These are phyloP conservation scores for Sugiyamaella lignohabitans DNA, from an alignment of 805 yeast species.

Conservation along the genomic window DNA sequence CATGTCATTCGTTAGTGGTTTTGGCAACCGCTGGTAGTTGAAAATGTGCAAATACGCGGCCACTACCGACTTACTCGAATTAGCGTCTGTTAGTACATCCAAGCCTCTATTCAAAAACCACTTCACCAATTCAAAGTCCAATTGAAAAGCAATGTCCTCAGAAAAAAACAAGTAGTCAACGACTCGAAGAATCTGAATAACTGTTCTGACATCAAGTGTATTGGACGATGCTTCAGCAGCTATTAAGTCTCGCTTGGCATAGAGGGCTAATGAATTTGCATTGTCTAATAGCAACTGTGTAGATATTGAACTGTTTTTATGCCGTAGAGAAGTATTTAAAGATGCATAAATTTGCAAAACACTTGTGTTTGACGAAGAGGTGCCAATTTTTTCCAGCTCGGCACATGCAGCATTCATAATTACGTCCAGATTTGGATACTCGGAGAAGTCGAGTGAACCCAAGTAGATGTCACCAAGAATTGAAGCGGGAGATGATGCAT, in stretches of 20 bases:
- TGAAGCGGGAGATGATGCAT: not conserved
- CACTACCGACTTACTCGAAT: slow-evolving; percentile 14
- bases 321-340: slow-evolving; percentile 12
- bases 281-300: slow-evolving; percentile 12
- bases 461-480: slow-evolving; percentile 14
- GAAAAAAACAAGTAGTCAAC: slow-evolving; percentile 19
- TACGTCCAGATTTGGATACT: slow-evolving; percentile 10
- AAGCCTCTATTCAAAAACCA: slow-evolving; percentile 19
- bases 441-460: slow-evolving; percentile 9
- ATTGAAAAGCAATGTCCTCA: slow-evolving; percentile 12
- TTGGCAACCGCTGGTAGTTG: slow-evolving; percentile 18
- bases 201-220: slow-evolving; percentile 12
- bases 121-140: slow-evolving; percentile 14
- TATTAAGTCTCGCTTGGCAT: slow-evolving; percentile 18
- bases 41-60: slow-evolving; percentile 21
- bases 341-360: slow-evolving; percentile 14
- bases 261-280: slow-evolving; percentile 10
- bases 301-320: slow-evolving; percentile 8
- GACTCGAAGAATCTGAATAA: slow-evolving; percentile 15
- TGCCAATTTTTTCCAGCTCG: slow-evolving; percentile 5
- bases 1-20: slow-evolving; percentile 13
- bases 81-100: slow-evolving; percentile 13
- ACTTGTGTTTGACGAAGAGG: not conserved
- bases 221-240: slow-evolving; percentile 11
- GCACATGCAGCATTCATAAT: slow-evolving; percentile 13